phyloP scores from a whole-genome alignment of 2,329 filamentous ascomycete species.

The Thelonectria rubi region DNA sequence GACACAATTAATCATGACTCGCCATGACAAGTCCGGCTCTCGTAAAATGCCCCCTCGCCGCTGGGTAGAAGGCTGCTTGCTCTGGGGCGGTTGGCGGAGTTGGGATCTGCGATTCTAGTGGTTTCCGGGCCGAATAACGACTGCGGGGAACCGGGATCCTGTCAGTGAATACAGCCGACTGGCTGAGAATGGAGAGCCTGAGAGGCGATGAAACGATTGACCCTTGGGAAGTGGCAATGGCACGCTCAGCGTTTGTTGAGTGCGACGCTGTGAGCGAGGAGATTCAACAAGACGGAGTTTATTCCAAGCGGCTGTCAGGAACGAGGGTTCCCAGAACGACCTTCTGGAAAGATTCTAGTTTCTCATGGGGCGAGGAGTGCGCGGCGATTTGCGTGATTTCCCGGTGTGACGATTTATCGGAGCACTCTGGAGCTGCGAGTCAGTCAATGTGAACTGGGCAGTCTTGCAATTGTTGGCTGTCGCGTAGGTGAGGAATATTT shows the following conservation, averaged over 20 bases:
- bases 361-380: neutral
- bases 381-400: neutral
- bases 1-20: neutral
- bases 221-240: neutral
- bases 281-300: neutral
- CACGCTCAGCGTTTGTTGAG: neutral
- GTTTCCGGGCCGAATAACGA: constrained; percentile 17
- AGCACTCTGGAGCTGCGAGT: neutral
- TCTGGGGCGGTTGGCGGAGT: constrained; percentile 1
- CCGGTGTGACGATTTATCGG: neutral
- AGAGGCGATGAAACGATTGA: neutral
- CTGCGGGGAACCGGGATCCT: constrained; percentile 1
- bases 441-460: too few relatives aligned
- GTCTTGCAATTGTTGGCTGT: too few relatives aligned
- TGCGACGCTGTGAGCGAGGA: neutral
- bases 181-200: neutral
- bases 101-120: constrained; percentile 12
- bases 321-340: neutral
- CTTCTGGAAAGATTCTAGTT: neutral
- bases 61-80: neutral
- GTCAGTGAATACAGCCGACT: neutral
- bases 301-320: neutral
- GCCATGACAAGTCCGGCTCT: too few relatives aligned
- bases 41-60: too few relatives aligned
- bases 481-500: too few relatives aligned